These are phyloP conservation scores for Chloroidium sp. DNA, from an alignment of 163 green algal genomes.

Conservation along the genomic window DNA sequence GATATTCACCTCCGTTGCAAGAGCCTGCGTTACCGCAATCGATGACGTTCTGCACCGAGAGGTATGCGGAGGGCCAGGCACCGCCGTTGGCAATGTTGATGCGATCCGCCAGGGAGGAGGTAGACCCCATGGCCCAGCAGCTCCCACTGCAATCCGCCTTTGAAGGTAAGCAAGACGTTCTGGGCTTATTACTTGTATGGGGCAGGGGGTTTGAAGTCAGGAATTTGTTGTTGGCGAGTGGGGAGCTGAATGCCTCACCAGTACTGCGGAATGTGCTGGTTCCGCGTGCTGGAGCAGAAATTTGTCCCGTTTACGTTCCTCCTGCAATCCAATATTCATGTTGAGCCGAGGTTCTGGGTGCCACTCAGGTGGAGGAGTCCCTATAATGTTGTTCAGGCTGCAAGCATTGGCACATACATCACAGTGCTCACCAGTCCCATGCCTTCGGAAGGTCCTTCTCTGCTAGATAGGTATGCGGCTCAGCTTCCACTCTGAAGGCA, in stretches of 20 bases:
- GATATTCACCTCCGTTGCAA: constrained; percentile 46
- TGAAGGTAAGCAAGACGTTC: background rate
- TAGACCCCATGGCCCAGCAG: constrained; percentile 68
- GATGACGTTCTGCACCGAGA: constrained; percentile 75
- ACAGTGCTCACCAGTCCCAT: constrained; percentile 45
- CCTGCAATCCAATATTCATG: constrained; percentile 11
- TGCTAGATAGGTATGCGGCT: constrained; percentile 26
- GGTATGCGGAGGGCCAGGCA: constrained; percentile 52
- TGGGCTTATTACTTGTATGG: background rate
- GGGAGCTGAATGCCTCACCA: constrained; percentile 2
- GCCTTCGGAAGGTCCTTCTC: constrained; percentile 32
- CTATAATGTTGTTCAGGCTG: too few species aligned
- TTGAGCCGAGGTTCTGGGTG: background rate
- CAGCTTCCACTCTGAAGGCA: constrained; percentile 8
- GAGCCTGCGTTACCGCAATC: constrained; percentile 60
- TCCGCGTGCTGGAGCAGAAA: constrained; percentile 63
- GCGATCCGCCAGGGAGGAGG: constrained; percentile 60
- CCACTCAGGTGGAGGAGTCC: too few species aligned
- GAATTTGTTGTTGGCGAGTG: background rate
- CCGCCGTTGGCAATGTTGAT: constrained; percentile 62
- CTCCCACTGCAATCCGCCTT: constrained; percentile 25
- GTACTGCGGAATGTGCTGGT: constrained; percentile 82
- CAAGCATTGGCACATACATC: background rate
- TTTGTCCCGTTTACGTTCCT: constrained; percentile 63
- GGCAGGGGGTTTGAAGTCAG: background rate